Evolutionary conservation across 139 green algal genomes (phyloP).

Genomic region (Chlorella sp.): DNA sequence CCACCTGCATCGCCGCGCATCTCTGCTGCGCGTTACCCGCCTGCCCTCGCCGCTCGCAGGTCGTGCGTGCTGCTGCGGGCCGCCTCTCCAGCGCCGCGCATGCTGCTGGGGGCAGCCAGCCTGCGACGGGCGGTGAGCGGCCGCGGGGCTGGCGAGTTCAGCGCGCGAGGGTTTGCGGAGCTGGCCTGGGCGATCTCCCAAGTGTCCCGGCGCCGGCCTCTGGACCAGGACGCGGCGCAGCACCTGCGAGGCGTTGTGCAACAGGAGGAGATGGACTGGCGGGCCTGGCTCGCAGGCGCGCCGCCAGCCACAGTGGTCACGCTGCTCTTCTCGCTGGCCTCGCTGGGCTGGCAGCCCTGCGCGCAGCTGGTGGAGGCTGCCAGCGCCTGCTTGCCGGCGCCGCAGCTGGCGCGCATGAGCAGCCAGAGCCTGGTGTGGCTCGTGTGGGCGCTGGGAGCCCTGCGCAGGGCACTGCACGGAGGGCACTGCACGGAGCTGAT

Average conservation of each 20-base stretch:
- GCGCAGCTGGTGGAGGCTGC: neutral
- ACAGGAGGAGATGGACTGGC: slow-evolving; percentile 10
- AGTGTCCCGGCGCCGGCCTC: neutral
- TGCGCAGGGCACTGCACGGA: neutral
- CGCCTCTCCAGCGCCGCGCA: slow-evolving; percentile 8
- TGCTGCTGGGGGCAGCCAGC: neutral
- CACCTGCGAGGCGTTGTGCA: slow-evolving; percentile 1
- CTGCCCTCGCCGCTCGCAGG: neutral
- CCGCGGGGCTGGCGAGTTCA: slow-evolving; percentile 5
- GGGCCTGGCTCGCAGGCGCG: slow-evolving; percentile 4
- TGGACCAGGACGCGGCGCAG: neutral
- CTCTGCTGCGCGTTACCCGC: neutral
- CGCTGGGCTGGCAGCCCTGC: slow-evolving; percentile 6
- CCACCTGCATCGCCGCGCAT: neutral
- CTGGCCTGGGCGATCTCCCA: slow-evolving; percentile 6
- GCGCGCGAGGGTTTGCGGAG: slow-evolving; percentile 2
- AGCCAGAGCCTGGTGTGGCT: slow-evolving; percentile 13
- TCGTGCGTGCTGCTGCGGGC: slow-evolving; percentile 22
- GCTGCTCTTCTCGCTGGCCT: slow-evolving; percentile 1
- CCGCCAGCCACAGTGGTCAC: neutral
- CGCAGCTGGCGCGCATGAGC: neutral
- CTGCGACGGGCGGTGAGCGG: neutral
- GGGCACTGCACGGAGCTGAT: slow-evolving; percentile 2
- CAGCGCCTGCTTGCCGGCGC: neutral
- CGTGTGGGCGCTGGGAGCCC: slow-evolving; percentile 20